Evolutionary conservation across 2,329 filamentous ascomycete species (phyloP).

Genomic region (Dendrostoma leiphaemia): DNA sequence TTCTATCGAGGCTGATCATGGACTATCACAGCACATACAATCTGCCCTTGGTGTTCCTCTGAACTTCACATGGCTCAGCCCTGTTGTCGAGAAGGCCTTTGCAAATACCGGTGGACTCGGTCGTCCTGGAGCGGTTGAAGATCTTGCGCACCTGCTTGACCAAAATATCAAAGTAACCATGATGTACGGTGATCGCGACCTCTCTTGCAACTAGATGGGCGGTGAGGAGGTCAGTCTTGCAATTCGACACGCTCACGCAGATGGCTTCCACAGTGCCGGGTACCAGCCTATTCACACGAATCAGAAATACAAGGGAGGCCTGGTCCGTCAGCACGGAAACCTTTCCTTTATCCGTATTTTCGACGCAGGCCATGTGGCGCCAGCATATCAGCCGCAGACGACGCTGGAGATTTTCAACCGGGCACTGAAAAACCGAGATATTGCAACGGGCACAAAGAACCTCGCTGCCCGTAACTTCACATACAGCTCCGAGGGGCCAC

Average conservation of each 20-base stretch:
- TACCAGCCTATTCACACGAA: conserved; percentile 65
- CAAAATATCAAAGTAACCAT: conserved; percentile 52
- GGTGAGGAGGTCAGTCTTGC: conserved; percentile 45
- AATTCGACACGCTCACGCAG: conserved; percentile 56
- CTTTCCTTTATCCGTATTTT: conserved; percentile 56
- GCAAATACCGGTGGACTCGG: too few relatives aligned
- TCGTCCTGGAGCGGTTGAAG: conserved; percentile 33
- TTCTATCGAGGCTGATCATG: too few relatives aligned
- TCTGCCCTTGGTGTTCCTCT: conserved; percentile 54
- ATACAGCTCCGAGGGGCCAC: neutral
- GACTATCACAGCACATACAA: conserved; percentile 48
- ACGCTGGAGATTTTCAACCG: conserved; percentile 46
- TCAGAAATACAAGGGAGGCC: conserved; percentile 47
- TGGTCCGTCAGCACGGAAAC: conserved; percentile 65
- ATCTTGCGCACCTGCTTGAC: conserved; percentile 49
- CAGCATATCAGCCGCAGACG: conserved; percentile 45
- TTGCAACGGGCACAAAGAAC: conserved; percentile 37
- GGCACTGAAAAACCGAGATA: conserved; percentile 43
- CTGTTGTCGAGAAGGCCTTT: too few relatives aligned
- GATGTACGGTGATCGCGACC: conserved; percentile 56
- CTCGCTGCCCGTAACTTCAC: neutral
- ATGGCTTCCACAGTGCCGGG: conserved; percentile 61
- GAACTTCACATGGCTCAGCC: conserved; percentile 49
- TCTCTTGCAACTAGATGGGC: conserved; percentile 47
- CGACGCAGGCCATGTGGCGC: conserved; percentile 52